phyloP scores from a whole-genome alignment of 192 early-diverging fungal species.

The Phycomyces blakesleeanus region DNA sequence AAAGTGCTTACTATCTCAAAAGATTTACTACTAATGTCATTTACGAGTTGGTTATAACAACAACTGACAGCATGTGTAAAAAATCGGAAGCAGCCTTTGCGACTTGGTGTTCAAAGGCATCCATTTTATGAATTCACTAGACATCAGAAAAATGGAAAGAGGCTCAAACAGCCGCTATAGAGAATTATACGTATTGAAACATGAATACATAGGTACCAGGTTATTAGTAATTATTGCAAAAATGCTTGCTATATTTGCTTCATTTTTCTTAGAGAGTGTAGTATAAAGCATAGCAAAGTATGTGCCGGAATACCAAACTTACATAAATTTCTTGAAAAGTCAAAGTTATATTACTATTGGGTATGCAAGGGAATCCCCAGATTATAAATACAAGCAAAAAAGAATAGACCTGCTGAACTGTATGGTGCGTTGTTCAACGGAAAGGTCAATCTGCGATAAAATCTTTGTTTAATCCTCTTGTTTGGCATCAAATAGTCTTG shows the following conservation, averaged over 20 bases:
- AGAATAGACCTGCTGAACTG: neutral
- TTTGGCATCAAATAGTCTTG: neutral
- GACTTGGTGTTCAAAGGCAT: neutral
- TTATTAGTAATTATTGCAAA: neutral
- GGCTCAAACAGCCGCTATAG: neutral
- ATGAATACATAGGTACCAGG: neutral
- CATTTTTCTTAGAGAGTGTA: neutral
- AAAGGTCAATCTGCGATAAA: constrained; percentile 10
- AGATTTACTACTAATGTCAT: neutral
- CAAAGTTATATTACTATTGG: neutral
- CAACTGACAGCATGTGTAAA: neutral
- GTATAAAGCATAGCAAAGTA: neutral
- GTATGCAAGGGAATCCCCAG: neutral
- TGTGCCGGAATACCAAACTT: neutral
- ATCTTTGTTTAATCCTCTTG: constrained; percentile 12
- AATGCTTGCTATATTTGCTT: neutral
- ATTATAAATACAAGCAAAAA: neutral
- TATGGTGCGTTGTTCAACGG: neutral
- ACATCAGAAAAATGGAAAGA: neutral
- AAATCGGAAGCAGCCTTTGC: neutral
- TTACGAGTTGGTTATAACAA: neutral
- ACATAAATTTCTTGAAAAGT: neutral
- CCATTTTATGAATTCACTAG: constrained; percentile 1
- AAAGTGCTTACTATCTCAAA: neutral
- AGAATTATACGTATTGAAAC: neutral